phyloP scores from a whole-genome alignment of 2,329 filamentous ascomycete genomes.

The Cercospora sp. region DNA sequence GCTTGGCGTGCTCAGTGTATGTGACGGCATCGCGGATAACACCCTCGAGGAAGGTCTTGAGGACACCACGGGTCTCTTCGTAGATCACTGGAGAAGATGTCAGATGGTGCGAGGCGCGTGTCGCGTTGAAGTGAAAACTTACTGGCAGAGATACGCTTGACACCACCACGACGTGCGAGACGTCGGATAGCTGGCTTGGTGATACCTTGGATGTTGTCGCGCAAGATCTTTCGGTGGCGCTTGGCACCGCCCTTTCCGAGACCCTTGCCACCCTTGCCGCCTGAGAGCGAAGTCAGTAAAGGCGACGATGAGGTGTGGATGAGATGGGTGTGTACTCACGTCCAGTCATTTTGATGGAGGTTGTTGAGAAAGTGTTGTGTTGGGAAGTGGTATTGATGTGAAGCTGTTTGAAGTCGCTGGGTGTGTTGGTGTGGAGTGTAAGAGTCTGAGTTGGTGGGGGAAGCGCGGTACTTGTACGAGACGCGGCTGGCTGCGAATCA shows the following conservation, averaged over 20 bases:
- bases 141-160: constrained; percentile 99
- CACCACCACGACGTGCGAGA: constrained; percentile 98
- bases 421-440: constrained; percentile 28
- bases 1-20: constrained; percentile 81
- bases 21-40: constrained; percentile 78
- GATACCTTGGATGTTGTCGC: constrained; percentile 99
- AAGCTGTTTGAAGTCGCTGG: constrained; percentile 29
- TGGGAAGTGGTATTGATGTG: constrained; percentile 30
- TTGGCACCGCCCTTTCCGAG: constrained; percentile 98
- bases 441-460: constrained; percentile 28
- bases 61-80: constrained; percentile 77
- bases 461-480: constrained; percentile 15
- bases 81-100: constrained; percentile 64
- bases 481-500: background rate
- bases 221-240: constrained; percentile 98
- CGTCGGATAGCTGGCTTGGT: constrained; percentile 97
- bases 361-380: constrained; percentile 26
- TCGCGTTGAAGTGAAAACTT: constrained; percentile 37
- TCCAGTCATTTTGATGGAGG: constrained; percentile 52
- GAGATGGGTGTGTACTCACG: constrained; percentile 43
- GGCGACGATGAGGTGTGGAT: constrained; percentile 20
- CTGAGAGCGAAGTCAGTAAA: constrained; percentile 50
- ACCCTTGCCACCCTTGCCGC: constrained; percentile 95
- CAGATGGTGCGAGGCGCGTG: constrained; percentile 29
- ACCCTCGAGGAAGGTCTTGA: constrained; percentile 81